phyloP scores from a whole-genome alignment of 1,284 basidiomycete genomes.

The Puccinia brachypodii region DNA sequence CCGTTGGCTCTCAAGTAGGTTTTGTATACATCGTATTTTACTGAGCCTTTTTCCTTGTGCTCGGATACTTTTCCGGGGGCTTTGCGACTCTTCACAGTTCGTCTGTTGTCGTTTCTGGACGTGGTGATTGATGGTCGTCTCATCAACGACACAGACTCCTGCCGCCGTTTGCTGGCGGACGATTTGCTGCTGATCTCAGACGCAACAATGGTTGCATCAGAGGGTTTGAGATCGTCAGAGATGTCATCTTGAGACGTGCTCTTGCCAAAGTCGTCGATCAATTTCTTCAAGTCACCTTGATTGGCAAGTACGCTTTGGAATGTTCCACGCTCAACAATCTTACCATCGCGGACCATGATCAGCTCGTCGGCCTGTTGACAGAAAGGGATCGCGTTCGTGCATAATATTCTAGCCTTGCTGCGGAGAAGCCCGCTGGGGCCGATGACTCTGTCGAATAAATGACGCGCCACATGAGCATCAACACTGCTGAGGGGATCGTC shows the following conservation, averaged over 20 bases:
- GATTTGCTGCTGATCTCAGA: slow-evolving; percentile 41
- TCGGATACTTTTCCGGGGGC: slow-evolving; percentile 66
- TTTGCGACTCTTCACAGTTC: slow-evolving; percentile 42
- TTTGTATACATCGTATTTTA: slow-evolving; percentile 74
- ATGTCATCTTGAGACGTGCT: slow-evolving; percentile 61
- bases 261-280: slow-evolving; percentile 66
- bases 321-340: slow-evolving; percentile 73
- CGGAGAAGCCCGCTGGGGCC: slow-evolving; percentile 82
- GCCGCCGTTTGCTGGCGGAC: slow-evolving; percentile 45
- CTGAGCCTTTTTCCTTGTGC: slow-evolving; percentile 76
- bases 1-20: slow-evolving; percentile 79
- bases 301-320: slow-evolving; percentile 63
- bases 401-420: slow-evolving; percentile 79
- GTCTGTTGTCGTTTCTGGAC: slow-evolving; percentile 50
- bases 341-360: slow-evolving; percentile 75
- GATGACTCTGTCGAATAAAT: slow-evolving; percentile 74
- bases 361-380: slow-evolving; percentile 77
- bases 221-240: slow-evolving; percentile 49
- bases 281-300: slow-evolving; percentile 71
- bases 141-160: slow-evolving; percentile 45
- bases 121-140: slow-evolving; percentile 49
- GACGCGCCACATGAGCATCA: slow-evolving; percentile 69
- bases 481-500: slow-evolving; percentile 65
- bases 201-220: slow-evolving; percentile 35
- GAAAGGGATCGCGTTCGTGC: slow-evolving; percentile 86